phyloP scores from a whole-genome alignment of 2,329 filamentous ascomycete genomes.

The Epichloe brachyelytri region DNA sequence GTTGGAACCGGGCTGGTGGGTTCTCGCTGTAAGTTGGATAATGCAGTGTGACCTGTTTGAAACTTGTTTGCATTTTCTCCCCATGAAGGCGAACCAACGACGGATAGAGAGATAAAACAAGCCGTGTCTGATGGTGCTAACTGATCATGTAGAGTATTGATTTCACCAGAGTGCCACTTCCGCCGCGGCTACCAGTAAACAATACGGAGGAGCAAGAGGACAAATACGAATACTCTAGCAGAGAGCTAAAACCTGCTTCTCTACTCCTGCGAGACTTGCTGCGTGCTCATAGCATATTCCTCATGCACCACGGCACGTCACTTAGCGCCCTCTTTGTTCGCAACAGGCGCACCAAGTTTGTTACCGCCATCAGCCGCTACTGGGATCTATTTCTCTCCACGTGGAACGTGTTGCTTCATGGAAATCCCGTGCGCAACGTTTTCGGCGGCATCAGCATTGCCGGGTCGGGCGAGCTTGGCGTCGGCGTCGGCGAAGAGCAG shows the following conservation, averaged over 20 bases:
- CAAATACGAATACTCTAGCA: constrained; percentile 67
- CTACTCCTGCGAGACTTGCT: constrained; percentile 70
- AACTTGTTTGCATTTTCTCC: not conserved
- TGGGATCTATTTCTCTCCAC: constrained; percentile 60
- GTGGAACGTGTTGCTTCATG: constrained; percentile 86
- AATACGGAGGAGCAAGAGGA: constrained; percentile 27
- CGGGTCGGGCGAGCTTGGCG: constrained; percentile 78
- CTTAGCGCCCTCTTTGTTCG: constrained; percentile 57
- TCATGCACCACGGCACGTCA: constrained; percentile 73
- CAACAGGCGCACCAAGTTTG: constrained; percentile 54
- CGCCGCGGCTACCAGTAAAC: constrained; percentile 35
- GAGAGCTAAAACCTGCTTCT: constrained; percentile 74
- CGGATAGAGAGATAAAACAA: not conserved
- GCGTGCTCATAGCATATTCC: constrained; percentile 71
- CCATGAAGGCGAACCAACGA: too few relatives aligned
- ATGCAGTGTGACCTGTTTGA: not conserved
- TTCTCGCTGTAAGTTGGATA: constrained; percentile 60
- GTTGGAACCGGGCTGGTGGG: constrained; percentile 88
- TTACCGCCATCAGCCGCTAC: constrained; percentile 59
- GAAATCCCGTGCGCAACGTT: constrained; percentile 69
- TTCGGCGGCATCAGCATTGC: constrained; percentile 80
- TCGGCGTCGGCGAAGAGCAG: constrained; percentile 92
- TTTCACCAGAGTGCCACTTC: constrained; percentile 58
- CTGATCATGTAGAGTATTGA: constrained; percentile 42
- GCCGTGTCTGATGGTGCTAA: constrained; percentile 1